Base-by-base conservation (phyloP, 2,329 filamentous ascomycete species). In the Diaporthe australafricana region DNA sequence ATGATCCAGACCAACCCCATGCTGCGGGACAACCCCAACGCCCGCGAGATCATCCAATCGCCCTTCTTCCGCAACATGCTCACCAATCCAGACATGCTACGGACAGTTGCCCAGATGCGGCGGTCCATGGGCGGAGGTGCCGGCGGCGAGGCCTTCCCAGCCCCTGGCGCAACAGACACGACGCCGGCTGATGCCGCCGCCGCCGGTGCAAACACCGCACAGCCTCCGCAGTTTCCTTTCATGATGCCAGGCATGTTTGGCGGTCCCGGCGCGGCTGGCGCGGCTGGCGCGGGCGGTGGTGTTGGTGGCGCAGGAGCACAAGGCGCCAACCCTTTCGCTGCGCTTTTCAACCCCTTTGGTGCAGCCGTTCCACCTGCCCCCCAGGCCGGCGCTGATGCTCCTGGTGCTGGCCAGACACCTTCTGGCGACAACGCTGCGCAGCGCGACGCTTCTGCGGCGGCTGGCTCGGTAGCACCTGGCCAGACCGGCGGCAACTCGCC, bases 1-100 rank as follows among this genome's bases (percentile, higher is more conserved):
- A 94, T 98, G 89, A 95, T 99, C 77, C 91, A 96, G 77, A 90
- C 93, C 79, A 98, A 98, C 80, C 96, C 96, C 2, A 92, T 94
- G 87, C 86, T 95, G 22, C 89, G 92, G 77, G 88, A 90, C 73
- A 89, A 93, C 81, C 93, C 93, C 50, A 89, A 92, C 73, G 93
- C 94, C 27, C 90, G 95, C 76, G 91, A 97, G 79, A 92, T 98
- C 82, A 90, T 99, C 77, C 92, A 94, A 73, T 96, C 95, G 30
- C 95, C 95, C 0, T 89, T 95, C 75, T 95, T 98, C 84, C 90
- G 96, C 78, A 89, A 93, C 66, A 96, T 98, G 93, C 92, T 99
- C 88, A 96, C 94, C 74, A 95, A 97, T 79, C 96, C 96, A 5
- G 90, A 94, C 55, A 91, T 94, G 77, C 89, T 99, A 75, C 88